phyloP scores from a whole-genome alignment of 768 basidiomycete genomes.

The Megacollybia marginata region DNA sequence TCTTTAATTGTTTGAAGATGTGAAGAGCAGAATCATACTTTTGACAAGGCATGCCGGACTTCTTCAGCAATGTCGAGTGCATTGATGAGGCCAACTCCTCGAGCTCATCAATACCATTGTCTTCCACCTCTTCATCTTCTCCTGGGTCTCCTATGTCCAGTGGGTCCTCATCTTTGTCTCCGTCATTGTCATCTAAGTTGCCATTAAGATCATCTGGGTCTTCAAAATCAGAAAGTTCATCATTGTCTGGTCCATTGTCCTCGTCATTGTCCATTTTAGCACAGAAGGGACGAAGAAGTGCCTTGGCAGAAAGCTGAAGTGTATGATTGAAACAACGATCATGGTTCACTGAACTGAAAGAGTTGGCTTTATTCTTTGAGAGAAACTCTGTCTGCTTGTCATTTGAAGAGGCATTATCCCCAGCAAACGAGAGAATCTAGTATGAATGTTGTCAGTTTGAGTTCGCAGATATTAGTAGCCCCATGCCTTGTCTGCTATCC shows the following conservation, averaged over 20 bases:
- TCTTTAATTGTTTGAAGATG: neutral
- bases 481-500: conserved; percentile 15
- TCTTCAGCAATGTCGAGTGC: conserved; percentile 1
- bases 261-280: neutral
- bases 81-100: conserved; percentile 2
- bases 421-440: conserved; percentile 11
- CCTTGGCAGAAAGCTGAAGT: conserved; percentile 10
- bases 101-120: conserved; percentile 1
- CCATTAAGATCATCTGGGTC: conserved; percentile 1
- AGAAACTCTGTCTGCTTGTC: conserved; percentile 1
- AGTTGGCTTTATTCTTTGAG: neutral
- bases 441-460: neutral
- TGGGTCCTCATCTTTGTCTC: conserved; percentile 4
- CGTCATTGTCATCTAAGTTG: conserved; percentile 4
- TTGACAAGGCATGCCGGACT: neutral
- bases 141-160: conserved; percentile 1
- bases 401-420: conserved; percentile 16
- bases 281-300: neutral
- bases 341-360: neutral
- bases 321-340: too few relatives aligned
- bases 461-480: neutral
- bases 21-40: neutral
- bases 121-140: neutral
- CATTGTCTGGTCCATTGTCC: neutral
- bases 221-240: neutral